phyloP scores from a whole-genome alignment of 257 asterid genomes.

The Ilex asprella region DNA sequence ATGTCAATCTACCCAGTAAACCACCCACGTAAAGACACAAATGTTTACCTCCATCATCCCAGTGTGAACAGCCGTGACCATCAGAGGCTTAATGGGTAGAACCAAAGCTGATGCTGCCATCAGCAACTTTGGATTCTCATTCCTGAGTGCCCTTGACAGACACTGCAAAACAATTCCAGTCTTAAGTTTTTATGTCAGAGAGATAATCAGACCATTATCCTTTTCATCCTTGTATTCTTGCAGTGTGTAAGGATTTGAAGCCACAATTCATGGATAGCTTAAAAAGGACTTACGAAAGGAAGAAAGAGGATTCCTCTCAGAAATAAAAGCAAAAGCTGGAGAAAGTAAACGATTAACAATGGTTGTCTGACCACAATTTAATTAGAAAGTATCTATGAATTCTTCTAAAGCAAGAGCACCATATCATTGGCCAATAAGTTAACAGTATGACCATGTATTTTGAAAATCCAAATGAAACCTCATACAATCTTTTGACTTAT shows the following conservation, averaged over 20 bases:
- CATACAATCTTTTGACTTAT: no score
- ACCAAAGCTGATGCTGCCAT: slow-evolving; percentile 82
- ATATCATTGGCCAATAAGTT: no score
- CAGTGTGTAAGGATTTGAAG: background rate
- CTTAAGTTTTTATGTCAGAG: background rate
- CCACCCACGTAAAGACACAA: background rate
- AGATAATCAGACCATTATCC: background rate
- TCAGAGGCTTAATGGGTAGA: slow-evolving; percentile 81
- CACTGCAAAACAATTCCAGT: slow-evolving; percentile 40
- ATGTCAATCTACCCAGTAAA: no score
- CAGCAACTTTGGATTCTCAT: slow-evolving; percentile 77
- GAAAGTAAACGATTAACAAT: no score
- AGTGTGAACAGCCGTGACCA: slow-evolving; percentile 94
- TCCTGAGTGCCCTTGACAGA: slow-evolving; percentile 76
- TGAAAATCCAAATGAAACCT: no score
- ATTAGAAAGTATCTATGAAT: no score
- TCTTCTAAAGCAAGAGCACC: no score
- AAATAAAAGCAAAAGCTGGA: no score
- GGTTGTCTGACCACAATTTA: no score
- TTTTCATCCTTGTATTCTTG: no score
- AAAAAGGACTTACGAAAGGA: background rate
- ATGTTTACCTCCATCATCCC: slow-evolving; percentile 90
- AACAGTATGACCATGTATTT: no score
- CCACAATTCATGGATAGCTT: background rate
- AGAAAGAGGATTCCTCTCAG: no score